Percentiles rank a stretch among this genome's conserved stretches.
Evolutionary conservation across 2,329 filamentous ascomycete species (phyloP).

Genomic region (Epicoccum sorghinum): DNA sequence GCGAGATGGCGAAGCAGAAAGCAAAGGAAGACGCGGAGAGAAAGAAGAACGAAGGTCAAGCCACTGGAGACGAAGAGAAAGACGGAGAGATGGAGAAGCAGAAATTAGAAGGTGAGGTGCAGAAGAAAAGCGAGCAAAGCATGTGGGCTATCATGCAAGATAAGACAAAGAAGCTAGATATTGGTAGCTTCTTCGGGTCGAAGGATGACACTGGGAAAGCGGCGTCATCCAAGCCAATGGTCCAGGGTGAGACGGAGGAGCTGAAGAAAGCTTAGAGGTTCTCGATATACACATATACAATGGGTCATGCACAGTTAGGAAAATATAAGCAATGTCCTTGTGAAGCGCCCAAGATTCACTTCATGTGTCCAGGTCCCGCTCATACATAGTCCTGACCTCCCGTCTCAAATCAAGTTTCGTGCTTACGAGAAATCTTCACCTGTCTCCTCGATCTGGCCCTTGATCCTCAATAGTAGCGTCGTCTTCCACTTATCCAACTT

Average conservation of each 20-base stretch:
- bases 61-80: constrained; percentile 28
- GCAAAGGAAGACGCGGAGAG: constrained; percentile 50
- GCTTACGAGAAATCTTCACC: constrained; percentile 70
- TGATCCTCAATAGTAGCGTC: constrained; percentile 78
- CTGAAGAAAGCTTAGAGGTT: not conserved
- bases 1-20: constrained; percentile 51
- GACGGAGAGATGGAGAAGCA: constrained; percentile 40
- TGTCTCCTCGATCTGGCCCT: constrained; percentile 78
- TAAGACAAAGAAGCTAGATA: constrained; percentile 45
- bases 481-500: constrained; percentile 99
- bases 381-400: not conserved
- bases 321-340: not conserved
- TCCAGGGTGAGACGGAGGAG: constrained; percentile 1
- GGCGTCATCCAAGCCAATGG: not conserved
- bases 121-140: constrained; percentile 53
- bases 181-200: constrained; percentile 19
- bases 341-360: not conserved
- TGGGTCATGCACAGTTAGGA: not conserved
- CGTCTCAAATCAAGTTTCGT: not conserved
- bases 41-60: constrained; percentile 39
- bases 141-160: constrained; percentile 52
- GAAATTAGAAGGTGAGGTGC: constrained; percentile 50
- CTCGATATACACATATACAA: not conserved
- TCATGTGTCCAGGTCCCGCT: not conserved
- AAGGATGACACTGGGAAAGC: constrained; percentile 6